Percentiles rank a stretch among this genome's conserved stretches.
Conservation (phyloP, 257 asterid genomes). For the Echites panduratus region DNA sequence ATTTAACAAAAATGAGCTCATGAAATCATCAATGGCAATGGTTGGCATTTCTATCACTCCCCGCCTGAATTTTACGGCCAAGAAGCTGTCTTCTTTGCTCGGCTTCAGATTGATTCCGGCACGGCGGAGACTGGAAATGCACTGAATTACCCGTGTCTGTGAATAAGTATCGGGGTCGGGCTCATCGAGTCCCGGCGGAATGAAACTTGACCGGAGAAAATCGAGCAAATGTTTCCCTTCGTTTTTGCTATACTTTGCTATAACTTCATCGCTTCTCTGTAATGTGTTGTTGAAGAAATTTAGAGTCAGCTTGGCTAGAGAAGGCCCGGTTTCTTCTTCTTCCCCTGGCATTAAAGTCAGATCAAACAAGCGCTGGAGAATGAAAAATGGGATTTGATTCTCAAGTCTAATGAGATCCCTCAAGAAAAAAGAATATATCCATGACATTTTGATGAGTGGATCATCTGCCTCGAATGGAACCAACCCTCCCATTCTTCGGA, state of each 20-base stretch:
- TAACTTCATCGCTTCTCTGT: slow-evolving; percentile 39
- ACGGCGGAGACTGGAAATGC: slow-evolving; percentile 62
- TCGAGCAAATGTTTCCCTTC: slow-evolving; percentile 68
- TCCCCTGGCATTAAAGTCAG: slow-evolving; percentile 36
- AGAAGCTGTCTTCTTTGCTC: slow-evolving; percentile 43
- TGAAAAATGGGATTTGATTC: slow-evolving; percentile 76
- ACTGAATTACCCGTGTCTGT: slow-evolving; percentile 43
- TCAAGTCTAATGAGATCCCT: slow-evolving; percentile 73
- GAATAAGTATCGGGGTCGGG: slow-evolving; percentile 12
- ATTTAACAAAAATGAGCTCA: slow-evolving; percentile 59
- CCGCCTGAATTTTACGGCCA: slow-evolving; percentile 41
- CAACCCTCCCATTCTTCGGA: slow-evolving; percentile 53
- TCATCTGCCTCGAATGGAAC: slow-evolving; percentile 54
- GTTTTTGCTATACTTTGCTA: slow-evolving; percentile 20
- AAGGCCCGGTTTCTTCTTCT: slow-evolving; percentile 33
- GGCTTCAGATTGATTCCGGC: slow-evolving; percentile 57
- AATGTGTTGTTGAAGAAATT: slow-evolving; percentile 51
- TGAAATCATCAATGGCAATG: slow-evolving; percentile 64
- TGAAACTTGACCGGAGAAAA: slow-evolving; percentile 65
- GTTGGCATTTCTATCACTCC: slow-evolving; percentile 77
- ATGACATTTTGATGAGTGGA: slow-evolving; percentile 61
- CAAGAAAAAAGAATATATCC: slow-evolving; percentile 59
- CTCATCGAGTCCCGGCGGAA: slow-evolving; percentile 37
- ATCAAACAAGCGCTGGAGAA: slow-evolving; percentile 54
- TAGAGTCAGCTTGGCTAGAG: slow-evolving; percentile 34